Base-by-base conservation (phyloP, 805 yeast genomes). In the Cyberlindnera bimundalis region DNA sequence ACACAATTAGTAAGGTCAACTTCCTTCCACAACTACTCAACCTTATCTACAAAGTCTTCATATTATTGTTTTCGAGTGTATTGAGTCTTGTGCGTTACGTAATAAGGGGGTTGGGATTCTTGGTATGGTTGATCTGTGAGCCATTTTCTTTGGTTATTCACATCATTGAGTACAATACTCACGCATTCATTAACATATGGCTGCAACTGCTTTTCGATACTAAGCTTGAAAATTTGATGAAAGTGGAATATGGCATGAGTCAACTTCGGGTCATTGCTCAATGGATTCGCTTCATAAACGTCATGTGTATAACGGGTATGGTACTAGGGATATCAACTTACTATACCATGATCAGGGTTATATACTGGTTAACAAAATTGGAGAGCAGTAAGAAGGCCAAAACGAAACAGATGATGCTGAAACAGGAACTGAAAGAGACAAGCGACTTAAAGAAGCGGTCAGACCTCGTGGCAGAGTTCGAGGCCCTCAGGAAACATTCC, bases 271-370 rank as follows among this genome's bases (percentile, higher is more conserved):
- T 55, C 5, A 18, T 52, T 16, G 48, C 50, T 12, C 47, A 53
- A 21, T 52, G 56, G 53, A 24, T 55, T 2, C 47, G 52, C 25
- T 52, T 46, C 33, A 29, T 53, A 17, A 53, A 52, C 27, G 50
- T 53, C 10, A 39, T 53, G 46, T 44, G 53, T 12, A 43, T 55
- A 20, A 42, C 53, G 0, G 50, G 51, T 1, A 30, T 53, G 35
- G 31, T 53, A 4, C 15, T 55, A 15, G 59, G 59, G 3, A 38
- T 53, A 7, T 31, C 47, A n/a, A 39, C 50, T 1, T 55, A 55
- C 35, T 55, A 50, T 30, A 46, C 49, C 1, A 24, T 42, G 6
- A 38, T 55, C 7, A 44, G 52, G 18, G 23, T 44, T 17, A 53
- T 55, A 9, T 55, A 50, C 24, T 42, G 54, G 52, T 17, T 50